Percentiles rank a stretch among this genome's conserved stretches.
Conservation (phyloP, 1,284 basidiomycete species). For the Moesziomyces globuligerus region DNA sequence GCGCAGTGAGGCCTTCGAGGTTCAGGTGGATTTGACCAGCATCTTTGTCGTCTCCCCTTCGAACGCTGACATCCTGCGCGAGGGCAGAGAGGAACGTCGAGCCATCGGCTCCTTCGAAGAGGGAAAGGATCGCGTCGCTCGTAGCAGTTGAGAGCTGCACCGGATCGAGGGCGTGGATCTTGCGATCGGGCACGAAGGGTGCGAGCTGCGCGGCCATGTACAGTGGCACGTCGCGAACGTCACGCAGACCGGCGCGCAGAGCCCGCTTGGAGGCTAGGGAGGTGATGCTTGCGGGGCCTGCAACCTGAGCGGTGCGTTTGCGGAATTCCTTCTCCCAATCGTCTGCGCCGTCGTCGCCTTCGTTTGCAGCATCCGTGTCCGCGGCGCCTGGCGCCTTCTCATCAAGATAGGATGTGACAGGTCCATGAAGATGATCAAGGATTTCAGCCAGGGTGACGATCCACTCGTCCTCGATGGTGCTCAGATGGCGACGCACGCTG, state of each 20-base stretch:
- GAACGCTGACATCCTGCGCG: constrained; percentile 15
- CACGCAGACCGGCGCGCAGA: constrained; percentile 11
- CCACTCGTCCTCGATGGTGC: constrained; percentile 52
- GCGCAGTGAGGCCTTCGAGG: constrained; percentile 10
- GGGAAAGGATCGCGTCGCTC: constrained; percentile 44
- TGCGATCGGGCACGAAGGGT: constrained; percentile 43
- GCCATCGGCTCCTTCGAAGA: constrained; percentile 38
- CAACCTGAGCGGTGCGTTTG: constrained; percentile 34
- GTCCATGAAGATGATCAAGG: constrained; percentile 38
- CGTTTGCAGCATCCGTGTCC: neutral
- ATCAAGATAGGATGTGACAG: neutral
- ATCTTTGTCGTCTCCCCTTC: neutral
- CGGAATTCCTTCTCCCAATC: constrained; percentile 57
- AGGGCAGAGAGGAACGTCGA: constrained; percentile 29
- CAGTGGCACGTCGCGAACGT: constrained; percentile 44
- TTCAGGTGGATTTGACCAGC: constrained; percentile 4
- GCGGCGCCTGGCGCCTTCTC: neutral
- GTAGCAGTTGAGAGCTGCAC: constrained; percentile 39
- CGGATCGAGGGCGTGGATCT: constrained; percentile 41
- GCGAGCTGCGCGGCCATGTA: constrained; percentile 52
- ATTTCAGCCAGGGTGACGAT: constrained; percentile 54
- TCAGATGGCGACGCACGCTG: constrained; percentile 33
- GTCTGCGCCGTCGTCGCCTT: constrained; percentile 19
- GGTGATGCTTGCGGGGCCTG: constrained; percentile 36
- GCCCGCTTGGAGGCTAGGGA: constrained; percentile 22